Conservation (phyloP, 129 eudicot species). For the Tanacetum coccineum region DNA sequence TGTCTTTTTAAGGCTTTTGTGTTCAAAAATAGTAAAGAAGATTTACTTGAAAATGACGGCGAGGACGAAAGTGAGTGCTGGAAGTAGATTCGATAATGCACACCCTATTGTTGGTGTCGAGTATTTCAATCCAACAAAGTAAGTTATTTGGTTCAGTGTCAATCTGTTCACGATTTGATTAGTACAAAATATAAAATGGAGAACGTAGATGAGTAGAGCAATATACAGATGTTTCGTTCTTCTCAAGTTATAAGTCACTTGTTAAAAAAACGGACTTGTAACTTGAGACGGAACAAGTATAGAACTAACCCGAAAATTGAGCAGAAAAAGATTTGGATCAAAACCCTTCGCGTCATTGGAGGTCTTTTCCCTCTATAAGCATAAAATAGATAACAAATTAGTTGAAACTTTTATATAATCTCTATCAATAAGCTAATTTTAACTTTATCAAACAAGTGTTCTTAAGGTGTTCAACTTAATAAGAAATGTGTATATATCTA, state of each 20-base stretch:
- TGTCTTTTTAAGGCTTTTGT: not conserved
- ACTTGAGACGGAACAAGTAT: not conserved
- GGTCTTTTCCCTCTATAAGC: constrained; percentile 53
- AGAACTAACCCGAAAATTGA: constrained; percentile 65
- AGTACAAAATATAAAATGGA: too few species aligned
- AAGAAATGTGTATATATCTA: too few species aligned
- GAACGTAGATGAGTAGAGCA: too few species aligned
- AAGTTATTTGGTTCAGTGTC: constrained; percentile 66
- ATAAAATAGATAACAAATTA: not conserved
- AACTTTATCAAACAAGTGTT: too few species aligned
- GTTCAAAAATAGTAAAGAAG: not conserved
- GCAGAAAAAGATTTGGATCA: constrained; percentile 51
- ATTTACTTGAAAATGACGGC: constrained; percentile 64
- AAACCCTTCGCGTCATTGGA: constrained; percentile 42
- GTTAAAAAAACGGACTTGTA: not conserved
- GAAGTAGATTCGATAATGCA: constrained; percentile 64
- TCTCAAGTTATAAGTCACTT: too few species aligned
- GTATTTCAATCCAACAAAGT: constrained; percentile 75
- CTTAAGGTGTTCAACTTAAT: too few species aligned
- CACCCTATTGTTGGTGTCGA: constrained; percentile 84
- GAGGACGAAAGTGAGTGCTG: constrained; percentile 76
- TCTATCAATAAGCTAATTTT: not conserved
- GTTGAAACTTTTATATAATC: not conserved
- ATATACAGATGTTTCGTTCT: too few species aligned
- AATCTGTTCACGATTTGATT: constrained; percentile 33